Conservation (phyloP, 805 yeast species). For the Saccharomycopsis sp. region DNA sequence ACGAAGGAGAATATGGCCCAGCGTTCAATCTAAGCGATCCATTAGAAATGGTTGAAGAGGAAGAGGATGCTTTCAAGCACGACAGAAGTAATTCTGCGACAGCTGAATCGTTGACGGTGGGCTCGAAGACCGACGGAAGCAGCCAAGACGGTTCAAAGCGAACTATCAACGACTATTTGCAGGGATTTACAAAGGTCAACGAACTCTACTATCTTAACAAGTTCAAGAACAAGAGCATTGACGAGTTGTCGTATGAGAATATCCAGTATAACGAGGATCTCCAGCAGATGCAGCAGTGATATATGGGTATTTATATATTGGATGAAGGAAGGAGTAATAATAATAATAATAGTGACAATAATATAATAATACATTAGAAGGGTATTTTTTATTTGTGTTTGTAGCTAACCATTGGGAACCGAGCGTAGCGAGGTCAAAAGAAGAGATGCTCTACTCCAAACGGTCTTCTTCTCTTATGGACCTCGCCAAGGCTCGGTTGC, state of each 20-base stretch:
- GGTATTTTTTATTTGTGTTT: too few relatives aligned
- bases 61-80: slow-evolving; percentile 4
- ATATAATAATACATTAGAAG: too few relatives aligned
- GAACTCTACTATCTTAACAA: neutral
- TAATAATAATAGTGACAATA: too few relatives aligned
- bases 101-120: neutral
- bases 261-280: neutral
- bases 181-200: neutral
- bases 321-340: too few relatives aligned
- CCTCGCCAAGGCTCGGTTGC: too few relatives aligned
- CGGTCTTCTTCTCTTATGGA: too few relatives aligned
- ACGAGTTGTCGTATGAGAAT: neutral
- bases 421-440: too few relatives aligned
- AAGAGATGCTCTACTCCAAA: too few relatives aligned
- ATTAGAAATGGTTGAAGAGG: slow-evolving; percentile 10
- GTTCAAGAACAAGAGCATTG: neutral
- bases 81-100: neutral
- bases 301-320: too few relatives aligned
- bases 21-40: slow-evolving; percentile 4
- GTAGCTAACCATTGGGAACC: too few relatives aligned
- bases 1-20: slow-evolving; percentile 94
- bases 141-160: neutral
- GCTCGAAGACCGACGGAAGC: neutral
- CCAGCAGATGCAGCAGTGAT: too few relatives aligned
- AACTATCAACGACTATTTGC: neutral